Conservation (phyloP, 202 grass and related monocot genomes). For the Carex arenaria region DNA sequence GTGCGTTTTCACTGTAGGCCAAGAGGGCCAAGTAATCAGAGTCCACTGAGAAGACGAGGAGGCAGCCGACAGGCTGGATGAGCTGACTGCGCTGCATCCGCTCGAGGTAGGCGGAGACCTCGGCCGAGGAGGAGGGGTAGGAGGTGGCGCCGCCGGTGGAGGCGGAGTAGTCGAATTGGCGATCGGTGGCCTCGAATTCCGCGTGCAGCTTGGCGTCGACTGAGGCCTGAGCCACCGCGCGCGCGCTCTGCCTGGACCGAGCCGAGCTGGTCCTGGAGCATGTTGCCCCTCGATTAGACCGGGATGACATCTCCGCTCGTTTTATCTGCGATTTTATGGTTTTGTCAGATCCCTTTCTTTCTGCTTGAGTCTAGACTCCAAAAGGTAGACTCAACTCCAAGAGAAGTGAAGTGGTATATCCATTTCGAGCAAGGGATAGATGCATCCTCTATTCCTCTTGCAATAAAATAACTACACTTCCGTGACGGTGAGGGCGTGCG, state of each 20-base stretch:
- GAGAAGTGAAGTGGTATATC: not conserved
- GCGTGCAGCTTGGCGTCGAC: constrained; percentile 72
- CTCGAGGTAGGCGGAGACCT: constrained; percentile 74
- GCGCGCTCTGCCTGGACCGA: constrained; percentile 71
- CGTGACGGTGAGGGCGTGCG: too few species aligned
- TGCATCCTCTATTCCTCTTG: not conserved
- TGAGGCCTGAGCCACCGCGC: constrained; percentile 75
- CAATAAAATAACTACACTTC: not conserved
- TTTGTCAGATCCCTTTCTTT: constrained; percentile 13
- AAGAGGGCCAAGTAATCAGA: constrained; percentile 53
- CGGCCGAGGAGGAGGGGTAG: constrained; percentile 32
- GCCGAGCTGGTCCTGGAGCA: constrained; percentile 72
- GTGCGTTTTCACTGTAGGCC: constrained; percentile 87
- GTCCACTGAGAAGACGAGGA: constrained; percentile 81
- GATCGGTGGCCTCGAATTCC: constrained; percentile 64
- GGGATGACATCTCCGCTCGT: constrained; percentile 52
- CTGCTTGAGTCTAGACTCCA: not conserved
- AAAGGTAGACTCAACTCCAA: not conserved
- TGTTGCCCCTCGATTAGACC: constrained; percentile 55
- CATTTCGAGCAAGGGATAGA: not conserved
- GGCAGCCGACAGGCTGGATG: constrained; percentile 88
- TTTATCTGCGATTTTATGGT: not conserved
- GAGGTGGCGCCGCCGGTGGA: constrained; percentile 42
- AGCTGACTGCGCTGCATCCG: constrained; percentile 66
- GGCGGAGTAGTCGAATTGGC: constrained; percentile 62